Evolutionary conservation across 129 eudicot species (phyloP).

Genomic region (Ambrosia trifida): DNA sequence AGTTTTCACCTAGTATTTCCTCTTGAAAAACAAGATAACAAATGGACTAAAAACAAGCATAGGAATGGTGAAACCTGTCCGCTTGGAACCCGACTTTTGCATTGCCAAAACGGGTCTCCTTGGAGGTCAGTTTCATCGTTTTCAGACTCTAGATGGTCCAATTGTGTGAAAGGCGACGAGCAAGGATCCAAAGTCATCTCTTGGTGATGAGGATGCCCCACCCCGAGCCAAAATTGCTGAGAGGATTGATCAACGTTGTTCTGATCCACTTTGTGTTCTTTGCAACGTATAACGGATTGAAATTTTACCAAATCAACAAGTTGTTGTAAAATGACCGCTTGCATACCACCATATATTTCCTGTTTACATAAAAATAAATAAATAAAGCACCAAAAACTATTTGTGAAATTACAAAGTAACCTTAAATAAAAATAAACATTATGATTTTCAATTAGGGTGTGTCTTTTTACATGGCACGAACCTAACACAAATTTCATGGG

Average conservation of each 20-base stretch:
- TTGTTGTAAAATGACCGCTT: conserved; percentile 54
- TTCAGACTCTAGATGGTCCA: conserved; percentile 47
- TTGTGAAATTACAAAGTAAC: conserved; percentile 6
- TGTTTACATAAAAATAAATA: conserved; percentile 17
- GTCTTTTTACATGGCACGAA: too few species aligned
- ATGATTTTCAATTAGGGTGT: not conserved
- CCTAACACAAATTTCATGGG: too few species aligned
- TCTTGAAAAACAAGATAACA: not conserved
- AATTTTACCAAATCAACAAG: conserved; percentile 60
- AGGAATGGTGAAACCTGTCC: conserved; percentile 51
- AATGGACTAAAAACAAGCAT: conserved; percentile 18
- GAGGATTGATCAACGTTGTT: conserved; percentile 29
- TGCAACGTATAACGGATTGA: conserved; percentile 38
- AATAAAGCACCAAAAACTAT: not conserved
- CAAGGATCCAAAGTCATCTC: conserved; percentile 41
- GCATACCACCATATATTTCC: conserved; percentile 33
- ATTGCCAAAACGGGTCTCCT: conserved; percentile 68
- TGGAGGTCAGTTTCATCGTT: conserved; percentile 36
- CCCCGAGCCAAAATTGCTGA: conserved; percentile 32
- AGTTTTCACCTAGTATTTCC: too few species aligned
- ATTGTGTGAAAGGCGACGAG: conserved; percentile 42
- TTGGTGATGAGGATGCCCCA: conserved; percentile 27
- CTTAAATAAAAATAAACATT: not conserved
- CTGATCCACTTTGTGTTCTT: conserved; percentile 39
- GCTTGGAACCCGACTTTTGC: conserved; percentile 49